A percentile compares a stretch with the other conserved stretches of the same genome.
Conservation (phyloP, 805 yeast genomes). For the Candida arabinofermentans region DNA sequence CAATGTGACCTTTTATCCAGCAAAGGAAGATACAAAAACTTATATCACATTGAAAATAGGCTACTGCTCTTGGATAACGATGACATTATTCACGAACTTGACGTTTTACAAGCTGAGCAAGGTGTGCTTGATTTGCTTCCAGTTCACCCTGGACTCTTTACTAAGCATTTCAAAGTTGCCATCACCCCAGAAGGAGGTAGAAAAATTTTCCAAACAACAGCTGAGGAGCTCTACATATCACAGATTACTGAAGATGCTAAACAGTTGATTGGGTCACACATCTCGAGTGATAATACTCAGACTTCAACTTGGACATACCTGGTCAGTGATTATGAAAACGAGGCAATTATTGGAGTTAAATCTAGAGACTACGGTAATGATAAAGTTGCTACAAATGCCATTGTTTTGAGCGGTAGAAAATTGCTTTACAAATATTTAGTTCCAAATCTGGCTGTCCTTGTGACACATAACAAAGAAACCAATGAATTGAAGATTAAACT, state of each 20-base stretch:
- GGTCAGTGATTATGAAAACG: constrained; percentile 17
- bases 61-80: constrained; percentile 6
- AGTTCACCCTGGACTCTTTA: constrained; percentile 1
- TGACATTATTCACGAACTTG: constrained; percentile 8
- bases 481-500: constrained; percentile 43
- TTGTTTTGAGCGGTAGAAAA: constrained; percentile 61
- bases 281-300: not conserved
- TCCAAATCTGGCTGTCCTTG: constrained; percentile 61
- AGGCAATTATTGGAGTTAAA: constrained; percentile 37
- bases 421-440: constrained; percentile 81
- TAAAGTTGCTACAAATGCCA: constrained; percentile 57
- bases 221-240: constrained; percentile 12
- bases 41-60: constrained; percentile 7
- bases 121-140: not conserved
- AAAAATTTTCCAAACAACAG: constrained; percentile 12
- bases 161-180: constrained; percentile 7
- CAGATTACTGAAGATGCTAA: constrained; percentile 2
- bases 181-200: constrained; percentile 1
- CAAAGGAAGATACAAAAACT: not conserved
- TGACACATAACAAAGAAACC: constrained; percentile 31
- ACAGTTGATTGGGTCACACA: constrained; percentile 13
- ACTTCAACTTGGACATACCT: constrained; percentile 21
- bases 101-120: not conserved
- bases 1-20: constrained; percentile 11
- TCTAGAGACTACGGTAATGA: constrained; percentile 37